Evolutionary conservation across 345 rosid genomes (phyloP), one percentile per base, ranked within the genome.

Genomic region (Acer campestre): DNA sequence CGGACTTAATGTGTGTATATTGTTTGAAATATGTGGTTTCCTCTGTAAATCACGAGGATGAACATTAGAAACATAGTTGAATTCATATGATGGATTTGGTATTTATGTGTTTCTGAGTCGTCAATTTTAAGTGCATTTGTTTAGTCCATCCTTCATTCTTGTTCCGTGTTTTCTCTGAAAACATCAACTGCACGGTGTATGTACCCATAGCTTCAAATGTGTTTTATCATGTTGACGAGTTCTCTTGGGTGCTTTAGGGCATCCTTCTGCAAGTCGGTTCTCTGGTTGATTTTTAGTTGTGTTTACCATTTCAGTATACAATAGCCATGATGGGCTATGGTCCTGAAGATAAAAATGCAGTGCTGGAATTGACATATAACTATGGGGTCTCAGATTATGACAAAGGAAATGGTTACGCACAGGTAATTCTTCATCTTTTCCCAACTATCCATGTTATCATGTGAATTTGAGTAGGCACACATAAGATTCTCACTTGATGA

Each of bases 291-390:
- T 17, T 49, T 23, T 48, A 31, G 1, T 40, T 78, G 17, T 70
- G 38, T 59, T 27, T 31, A 11, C 49, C 46, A 58, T 62, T 69
- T 62, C 70, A 91, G 92, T 90, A 87, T 75, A 88, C 92, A 22
- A 80, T 87, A 73, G 93, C 93, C 49, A 83, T 90, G 93, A 86
- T 91, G 93, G 96, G 96, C 31, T 91, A 91, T 65, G 96, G 93
- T 44, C 92, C 93, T 77, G 96, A 90, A 86, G 92, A 90, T 75
- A 91, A 87, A 84, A 89, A 49, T 79, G 75, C 87, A 11, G 96
- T 90, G 75, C 79, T 91, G 84, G 96, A 91, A 84, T 80, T 91
- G 84, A 90, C 93, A 6, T 90, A 91, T 83, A 91, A 91, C 75
- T 87, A 88, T 49, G 96, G 93, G 23, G 86, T 91, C 80, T 84